A percentile compares a stretch with the other conserved stretches of the same genome.
These are phyloP conservation scores for Escallonia herrerae DNA, from an alignment of 129 eudicot genomes.

Conservation along the genomic window DNA sequence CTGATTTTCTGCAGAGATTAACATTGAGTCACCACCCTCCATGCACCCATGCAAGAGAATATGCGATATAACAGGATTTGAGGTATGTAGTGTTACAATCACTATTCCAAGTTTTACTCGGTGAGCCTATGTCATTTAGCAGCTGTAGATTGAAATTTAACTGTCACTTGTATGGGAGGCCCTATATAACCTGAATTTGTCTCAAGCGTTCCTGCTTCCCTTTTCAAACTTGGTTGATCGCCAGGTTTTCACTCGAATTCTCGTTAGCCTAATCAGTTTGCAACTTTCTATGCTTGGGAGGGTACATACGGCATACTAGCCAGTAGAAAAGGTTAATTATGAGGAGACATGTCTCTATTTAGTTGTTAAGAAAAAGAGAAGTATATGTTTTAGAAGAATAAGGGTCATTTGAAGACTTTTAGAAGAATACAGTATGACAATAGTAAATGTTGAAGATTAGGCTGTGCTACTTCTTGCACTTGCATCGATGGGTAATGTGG, in stretches of 20 bases:
- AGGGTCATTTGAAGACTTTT: too few relatives aligned
- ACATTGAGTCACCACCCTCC: slow-evolving; percentile 87
- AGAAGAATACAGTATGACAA: too few relatives aligned
- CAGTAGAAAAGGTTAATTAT: too few relatives aligned
- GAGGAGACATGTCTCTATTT: too few relatives aligned
- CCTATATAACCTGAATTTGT: neutral
- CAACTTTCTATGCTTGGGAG: too few relatives aligned
- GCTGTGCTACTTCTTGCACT: too few relatives aligned
- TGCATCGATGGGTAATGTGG: too few relatives aligned
- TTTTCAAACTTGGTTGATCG: neutral
- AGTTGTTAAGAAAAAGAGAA: too few relatives aligned
- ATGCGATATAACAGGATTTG: slow-evolving; percentile 91
- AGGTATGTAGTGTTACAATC: slow-evolving; percentile 43
- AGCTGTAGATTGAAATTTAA: neutral
- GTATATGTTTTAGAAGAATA: too few relatives aligned
- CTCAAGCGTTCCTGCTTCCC: neutral
- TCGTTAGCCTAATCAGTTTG: too few relatives aligned
- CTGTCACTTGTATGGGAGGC: neutral
- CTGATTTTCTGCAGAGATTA: slow-evolving; percentile 61
- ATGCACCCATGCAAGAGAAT: slow-evolving; percentile 90
- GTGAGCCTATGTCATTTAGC: neutral
- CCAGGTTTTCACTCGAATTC: neutral
- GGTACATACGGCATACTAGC: too few relatives aligned
- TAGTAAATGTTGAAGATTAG: too few relatives aligned
- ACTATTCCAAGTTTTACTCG: neutral